phyloP scores from a whole-genome alignment of 169 alveolate species.

The Perkinsus marinus region DNA sequence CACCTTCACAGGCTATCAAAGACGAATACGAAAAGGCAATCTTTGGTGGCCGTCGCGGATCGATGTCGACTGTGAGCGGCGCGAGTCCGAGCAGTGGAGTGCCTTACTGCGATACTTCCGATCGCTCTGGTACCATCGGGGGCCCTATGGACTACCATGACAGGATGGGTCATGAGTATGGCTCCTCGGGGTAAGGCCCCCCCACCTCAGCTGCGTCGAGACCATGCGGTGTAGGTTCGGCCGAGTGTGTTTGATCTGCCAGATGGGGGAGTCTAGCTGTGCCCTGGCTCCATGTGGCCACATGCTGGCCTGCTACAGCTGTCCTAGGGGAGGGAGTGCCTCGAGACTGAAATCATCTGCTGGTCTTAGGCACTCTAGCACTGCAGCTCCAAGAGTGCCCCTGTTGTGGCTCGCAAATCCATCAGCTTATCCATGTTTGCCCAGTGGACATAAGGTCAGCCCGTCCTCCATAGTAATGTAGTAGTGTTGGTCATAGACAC shows the following conservation, averaged over 20 bases:
- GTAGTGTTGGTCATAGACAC: neutral
- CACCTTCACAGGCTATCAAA: neutral
- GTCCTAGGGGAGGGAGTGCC: neutral
- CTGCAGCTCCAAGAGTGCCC: neutral
- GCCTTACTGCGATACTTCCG: neutral
- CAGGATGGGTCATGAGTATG: neutral
- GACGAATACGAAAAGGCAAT: neutral
- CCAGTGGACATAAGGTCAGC: neutral
- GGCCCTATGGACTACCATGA: neutral
- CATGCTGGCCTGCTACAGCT: neutral
- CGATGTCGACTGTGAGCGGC: neutral
- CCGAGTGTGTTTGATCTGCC: neutral
- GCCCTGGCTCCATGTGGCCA: neutral
- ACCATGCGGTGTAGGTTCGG: neutral
- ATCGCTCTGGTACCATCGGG: neutral
- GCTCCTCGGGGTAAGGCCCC: neutral
- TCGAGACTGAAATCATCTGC: neutral
- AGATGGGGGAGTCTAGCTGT: neutral
- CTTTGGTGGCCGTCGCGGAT: neutral
- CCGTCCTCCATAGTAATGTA: neutral
- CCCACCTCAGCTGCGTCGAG: neutral
- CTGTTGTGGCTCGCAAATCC: neutral
- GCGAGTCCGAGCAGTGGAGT: neutral
- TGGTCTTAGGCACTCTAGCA: neutral
- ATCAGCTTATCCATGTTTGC: neutral